Evolutionary conservation across 192 early-diverging fungal genomes (phyloP).

Genomic region (Oehlia diaphana): DNA sequence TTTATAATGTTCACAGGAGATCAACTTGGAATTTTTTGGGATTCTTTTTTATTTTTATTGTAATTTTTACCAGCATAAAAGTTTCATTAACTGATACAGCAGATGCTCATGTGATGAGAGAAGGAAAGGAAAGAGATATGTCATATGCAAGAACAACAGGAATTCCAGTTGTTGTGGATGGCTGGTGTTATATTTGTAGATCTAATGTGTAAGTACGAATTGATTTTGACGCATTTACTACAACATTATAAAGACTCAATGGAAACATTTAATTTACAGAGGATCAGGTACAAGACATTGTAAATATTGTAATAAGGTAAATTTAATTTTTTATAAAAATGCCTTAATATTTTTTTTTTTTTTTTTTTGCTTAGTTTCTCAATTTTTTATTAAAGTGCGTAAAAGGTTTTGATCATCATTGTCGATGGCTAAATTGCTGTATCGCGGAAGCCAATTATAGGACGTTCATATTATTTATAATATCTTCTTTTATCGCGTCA

Average conservation of each 20-base stretch:
- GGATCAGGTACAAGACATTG: slow-evolving; percentile 20
- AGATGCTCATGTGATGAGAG: slow-evolving; percentile 4
- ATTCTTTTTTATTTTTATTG: slow-evolving; percentile 8
- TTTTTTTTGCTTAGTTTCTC: neutral
- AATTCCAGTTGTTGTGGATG: slow-evolving; percentile 20
- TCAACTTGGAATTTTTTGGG: slow-evolving; percentile 11
- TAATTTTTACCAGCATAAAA: slow-evolving; percentile 8
- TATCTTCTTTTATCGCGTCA: neutral
- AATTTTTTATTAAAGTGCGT: neutral
- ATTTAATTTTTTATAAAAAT: neutral
- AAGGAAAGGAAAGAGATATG: slow-evolving; percentile 21
- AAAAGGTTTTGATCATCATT: slow-evolving; percentile 23
- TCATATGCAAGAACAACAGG: slow-evolving; percentile 4
- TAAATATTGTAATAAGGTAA: slow-evolving; percentile 32
- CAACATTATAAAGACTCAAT: neutral
- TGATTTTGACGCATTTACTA: neutral
- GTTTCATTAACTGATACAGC: slow-evolving; percentile 18
- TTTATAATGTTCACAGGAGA: neutral
- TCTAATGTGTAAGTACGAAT: slow-evolving; percentile 8
- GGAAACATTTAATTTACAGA: neutral
- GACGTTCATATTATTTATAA: slow-evolving; percentile 18
- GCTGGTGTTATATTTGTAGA: slow-evolving; percentile 26
- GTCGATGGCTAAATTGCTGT: slow-evolving; percentile 28
- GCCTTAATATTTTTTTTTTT: neutral
- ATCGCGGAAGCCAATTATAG: slow-evolving; percentile 28